Evolutionary conservation across 208 protist species (phyloP), one percentile per base, ranked within the genome.

Genomic region (Trypanosoma scelopori): DNA sequence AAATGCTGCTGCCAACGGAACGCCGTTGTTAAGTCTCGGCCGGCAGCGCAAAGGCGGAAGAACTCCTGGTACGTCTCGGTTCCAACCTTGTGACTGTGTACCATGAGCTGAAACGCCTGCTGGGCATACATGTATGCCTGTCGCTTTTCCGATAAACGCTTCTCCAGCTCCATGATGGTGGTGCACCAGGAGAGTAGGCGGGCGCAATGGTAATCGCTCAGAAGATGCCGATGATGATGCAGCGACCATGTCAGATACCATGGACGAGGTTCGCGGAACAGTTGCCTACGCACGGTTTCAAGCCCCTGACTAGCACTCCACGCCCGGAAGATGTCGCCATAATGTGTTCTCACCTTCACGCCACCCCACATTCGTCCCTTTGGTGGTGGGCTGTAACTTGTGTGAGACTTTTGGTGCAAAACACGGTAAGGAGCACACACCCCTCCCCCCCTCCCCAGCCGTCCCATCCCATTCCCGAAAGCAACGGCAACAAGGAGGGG

Each of bases 1-100:
- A 84, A 87, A 74, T 85, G 89, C 70, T 91, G 81, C 50, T 91
- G 79, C 85, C 87, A 93, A 16, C 84, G 78, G 57, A 84, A 96
- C n/a, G 87, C 90, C 5, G 76, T 82, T 12, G 79, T 93, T 30
- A 96, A 69, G 47, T 96, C 90, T 9, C 79, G 73, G 1, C 90
- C 90, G 0, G 80, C 74, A 2, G 81, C 85, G 55, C 90, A 96
- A 25, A 96, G 71, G 2, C 90, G 79, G 55, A 96, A 79, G 65
- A 82, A 93, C 72, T 92, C 85, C 30, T 78, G 41, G 20, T 92
- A 72, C 6, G 78, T 81, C 50, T 85, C 77, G 1, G 23, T 0
- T 20, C 85, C 87, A 0, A 80, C 82, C 65, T 92, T 89, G 75
- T 96, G 87, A 56, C 76, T 82, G 67, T 80, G 76, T 35, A 80